These are phyloP conservation scores for Lippia alba DNA, from an alignment of 305 asterid genomes.

Conservation along the genomic window DNA sequence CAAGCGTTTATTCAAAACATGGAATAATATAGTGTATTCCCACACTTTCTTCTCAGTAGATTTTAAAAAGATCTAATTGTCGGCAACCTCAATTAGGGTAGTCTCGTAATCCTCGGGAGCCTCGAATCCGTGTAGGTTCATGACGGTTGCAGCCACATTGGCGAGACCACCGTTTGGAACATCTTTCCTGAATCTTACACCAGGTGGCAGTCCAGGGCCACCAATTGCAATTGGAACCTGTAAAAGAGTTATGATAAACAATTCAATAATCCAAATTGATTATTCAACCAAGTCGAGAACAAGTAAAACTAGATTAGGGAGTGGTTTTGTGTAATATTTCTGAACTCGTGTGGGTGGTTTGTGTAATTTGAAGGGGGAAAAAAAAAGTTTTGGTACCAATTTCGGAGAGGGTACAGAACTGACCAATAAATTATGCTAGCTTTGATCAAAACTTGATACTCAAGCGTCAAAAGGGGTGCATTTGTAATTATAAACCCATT, in stretches of 20 bases:
- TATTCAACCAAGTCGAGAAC: too few relatives aligned
- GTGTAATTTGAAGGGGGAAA: too few relatives aligned
- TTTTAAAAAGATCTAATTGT: slow-evolving; percentile 40
- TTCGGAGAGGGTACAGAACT: too few relatives aligned
- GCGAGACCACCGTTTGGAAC: slow-evolving; percentile 70
- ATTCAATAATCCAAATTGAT: too few relatives aligned
- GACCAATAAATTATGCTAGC: too few relatives aligned
- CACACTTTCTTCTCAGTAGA: slow-evolving; percentile 19
- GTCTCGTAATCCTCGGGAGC: slow-evolving; percentile 75
- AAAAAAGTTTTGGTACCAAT: too few relatives aligned
- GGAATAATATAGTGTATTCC: not conserved
- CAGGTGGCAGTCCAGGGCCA: slow-evolving; percentile 68
- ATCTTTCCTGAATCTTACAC: slow-evolving; percentile 69
- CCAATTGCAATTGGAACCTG: slow-evolving; percentile 84
- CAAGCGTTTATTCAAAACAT: not conserved
- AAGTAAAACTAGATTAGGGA: too few relatives aligned
- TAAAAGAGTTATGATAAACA: too few relatives aligned
- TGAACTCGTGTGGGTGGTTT: too few relatives aligned
- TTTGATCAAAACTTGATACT: too few relatives aligned
- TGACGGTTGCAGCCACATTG: slow-evolving; percentile 76
- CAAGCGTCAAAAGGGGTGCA: not conserved
- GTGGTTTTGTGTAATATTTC: too few relatives aligned
- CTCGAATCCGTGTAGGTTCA: slow-evolving; percentile 73
- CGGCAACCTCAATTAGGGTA: slow-evolving; percentile 72
- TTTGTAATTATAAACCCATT: not conserved